Base-by-base conservation (phyloP, 805 yeast species). In the Candida arabinofermentans region DNA sequence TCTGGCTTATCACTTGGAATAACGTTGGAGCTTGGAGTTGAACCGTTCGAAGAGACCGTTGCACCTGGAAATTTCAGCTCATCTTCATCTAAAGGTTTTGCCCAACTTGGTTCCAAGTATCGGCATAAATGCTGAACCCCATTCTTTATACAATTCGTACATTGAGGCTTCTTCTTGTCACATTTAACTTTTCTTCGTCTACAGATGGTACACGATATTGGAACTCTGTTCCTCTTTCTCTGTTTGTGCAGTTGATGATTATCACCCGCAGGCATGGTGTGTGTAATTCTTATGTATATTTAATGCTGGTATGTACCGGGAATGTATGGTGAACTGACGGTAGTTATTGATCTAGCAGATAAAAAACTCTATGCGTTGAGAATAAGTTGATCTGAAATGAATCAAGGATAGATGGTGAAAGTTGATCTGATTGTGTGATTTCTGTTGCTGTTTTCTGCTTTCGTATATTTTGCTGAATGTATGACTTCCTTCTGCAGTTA, bases 101-200 rank as follows among this genome's bases (percentile, higher is more conserved):
- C 81, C 83, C 83, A 77, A n/a, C 70, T 64, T 32, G 80, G 83
- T 46, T 75, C 81, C 49, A 77, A 65, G 48, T 75, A 77, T 39
- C 74, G 76, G 44, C 83, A 77, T 16, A 77, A 58, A 53, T 77
- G 81, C 7, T 73, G 73, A 13, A 77, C 81, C 2, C 81, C 81
- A 13, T 78, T 76, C 51, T 74, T 73, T 27, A 70, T 67, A 62
- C 83, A 77, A 42, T 74, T 76, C 8, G 74, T 65, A 57, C 83
- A 77, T 38, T 74, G 76, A 1, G 83, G 83, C 48, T 76, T 69
- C 34, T 67, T 66, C 51, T 65, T 65, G 38, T 65, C 70, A 50
- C 70, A 65, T 50, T 64, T 65, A n/a, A 65, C 69, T 47, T 65
- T 65, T 24, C 70, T 46, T 33, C 70, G 51, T 36, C 70, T 50